These are phyloP conservation scores for Withania somnifera DNA, from an alignment of 305 asterid genomes.

Conservation along the genomic window DNA sequence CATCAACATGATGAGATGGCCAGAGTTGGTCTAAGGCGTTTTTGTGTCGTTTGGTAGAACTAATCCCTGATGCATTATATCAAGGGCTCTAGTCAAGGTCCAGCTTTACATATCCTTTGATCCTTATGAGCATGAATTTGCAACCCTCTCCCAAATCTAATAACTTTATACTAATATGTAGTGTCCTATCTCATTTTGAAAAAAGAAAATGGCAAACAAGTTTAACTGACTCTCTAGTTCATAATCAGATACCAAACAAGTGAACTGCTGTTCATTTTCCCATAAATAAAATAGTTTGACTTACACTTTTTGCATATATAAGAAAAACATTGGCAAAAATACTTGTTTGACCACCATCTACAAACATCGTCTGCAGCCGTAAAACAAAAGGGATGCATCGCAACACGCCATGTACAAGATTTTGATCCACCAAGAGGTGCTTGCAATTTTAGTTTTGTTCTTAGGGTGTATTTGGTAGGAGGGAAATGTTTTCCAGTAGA, in stretches of 20 bases:
- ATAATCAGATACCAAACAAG: neutral
- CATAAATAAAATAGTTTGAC: neutral
- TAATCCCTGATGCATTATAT: too few relatives aligned
- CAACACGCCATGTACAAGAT: neutral
- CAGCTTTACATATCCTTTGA: too few relatives aligned
- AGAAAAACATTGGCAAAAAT: neutral
- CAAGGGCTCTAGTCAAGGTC: too few relatives aligned
- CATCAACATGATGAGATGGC: conserved; percentile 28
- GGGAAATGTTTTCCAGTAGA: too few relatives aligned
- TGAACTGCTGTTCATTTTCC: neutral
- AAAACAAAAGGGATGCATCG: neutral
- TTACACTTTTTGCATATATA: neutral
- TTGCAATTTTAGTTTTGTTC: neutral
- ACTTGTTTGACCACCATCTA: neutral
- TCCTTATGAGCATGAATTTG: neutral
- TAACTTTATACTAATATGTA: neutral
- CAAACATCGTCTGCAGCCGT: neutral
- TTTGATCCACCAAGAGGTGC: neutral
- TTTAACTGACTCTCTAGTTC: neutral
- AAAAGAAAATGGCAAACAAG: neutral
- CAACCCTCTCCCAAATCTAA: neutral
- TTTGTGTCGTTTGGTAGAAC: too few relatives aligned
- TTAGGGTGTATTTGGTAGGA: too few relatives aligned
- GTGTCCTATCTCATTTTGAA: neutral
- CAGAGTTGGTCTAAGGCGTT: conserved; percentile 58